phyloP scores from a whole-genome alignment of 495 filamentous ascomycete species.

The Evansstolkia leycettana region DNA sequence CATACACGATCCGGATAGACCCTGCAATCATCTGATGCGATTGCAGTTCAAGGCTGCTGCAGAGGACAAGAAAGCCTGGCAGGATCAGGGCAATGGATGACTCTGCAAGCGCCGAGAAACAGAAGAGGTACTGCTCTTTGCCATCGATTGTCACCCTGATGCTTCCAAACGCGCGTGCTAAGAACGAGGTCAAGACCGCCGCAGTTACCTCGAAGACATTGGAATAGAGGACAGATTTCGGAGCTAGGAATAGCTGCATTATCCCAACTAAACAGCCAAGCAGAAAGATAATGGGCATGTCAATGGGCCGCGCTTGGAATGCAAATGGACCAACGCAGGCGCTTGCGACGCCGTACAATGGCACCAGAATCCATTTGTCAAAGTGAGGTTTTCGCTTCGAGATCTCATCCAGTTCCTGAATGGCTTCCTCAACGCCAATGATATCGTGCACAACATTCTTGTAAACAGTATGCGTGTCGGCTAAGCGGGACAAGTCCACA shows the following conservation, averaged over 20 bases:
- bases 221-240: constrained; percentile 56
- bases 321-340: constrained; percentile 72
- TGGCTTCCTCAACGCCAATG: constrained; percentile 73
- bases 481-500: constrained; percentile 68
- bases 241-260: constrained; percentile 66
- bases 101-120: constrained; percentile 83
- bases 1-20: constrained; percentile 86
- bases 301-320: constrained; percentile 70
- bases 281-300: constrained; percentile 74
- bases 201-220: constrained; percentile 86
- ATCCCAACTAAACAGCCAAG: constrained; percentile 72
- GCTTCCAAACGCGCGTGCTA: constrained; percentile 73
- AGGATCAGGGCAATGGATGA: constrained; percentile 86
- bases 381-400: constrained; percentile 53
- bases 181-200: constrained; percentile 69
- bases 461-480: constrained; percentile 76
- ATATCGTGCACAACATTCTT: constrained; percentile 84
- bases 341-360: constrained; percentile 70
- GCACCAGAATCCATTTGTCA: constrained; percentile 50
- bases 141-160: constrained; percentile 36
- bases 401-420: constrained; percentile 50
- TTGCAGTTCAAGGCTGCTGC: constrained; percentile 73
- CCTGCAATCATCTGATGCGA: constrained; percentile 77
- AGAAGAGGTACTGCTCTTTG: constrained; percentile 50
- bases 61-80: constrained; percentile 74